Percentiles rank a stretch among this genome's conserved stretches.
These are phyloP conservation scores for Trichoderma gracile DNA, from an alignment of 2,329 filamentous ascomycete species.

Conservation along the genomic window DNA sequence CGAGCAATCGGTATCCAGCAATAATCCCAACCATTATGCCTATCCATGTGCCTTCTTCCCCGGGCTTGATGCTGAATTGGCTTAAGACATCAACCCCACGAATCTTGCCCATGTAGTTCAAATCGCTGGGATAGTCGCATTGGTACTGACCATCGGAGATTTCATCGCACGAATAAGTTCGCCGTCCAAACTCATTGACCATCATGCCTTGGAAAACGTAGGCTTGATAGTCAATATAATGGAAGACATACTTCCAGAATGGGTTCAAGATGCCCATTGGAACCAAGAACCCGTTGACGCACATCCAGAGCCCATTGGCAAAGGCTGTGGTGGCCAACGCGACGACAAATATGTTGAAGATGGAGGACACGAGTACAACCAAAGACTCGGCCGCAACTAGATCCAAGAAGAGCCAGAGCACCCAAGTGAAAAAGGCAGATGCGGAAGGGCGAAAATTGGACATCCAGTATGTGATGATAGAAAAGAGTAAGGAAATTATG, in stretches of 20 bases:
- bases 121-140: conserved; percentile 58
- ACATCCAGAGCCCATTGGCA: conserved; percentile 89
- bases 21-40: conserved; percentile 79
- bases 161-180: not conserved
- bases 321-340: conserved; percentile 78
- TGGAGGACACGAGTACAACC: conserved; percentile 71
- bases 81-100: conserved; percentile 69
- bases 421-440: conserved; percentile 71
- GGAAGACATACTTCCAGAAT: conserved; percentile 85
- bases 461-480: conserved; percentile 75
- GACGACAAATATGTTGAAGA: conserved; percentile 79
- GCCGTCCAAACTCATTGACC: conserved; percentile 72
- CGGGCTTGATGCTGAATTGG: conserved; percentile 67
- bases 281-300: conserved; percentile 79
- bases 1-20: conserved; percentile 47
- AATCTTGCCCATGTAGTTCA: conserved; percentile 60
- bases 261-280: conserved; percentile 70
- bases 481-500: conserved; percentile 74
- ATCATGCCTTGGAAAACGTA: conserved; percentile 94
- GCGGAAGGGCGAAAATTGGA: conserved; percentile 69
- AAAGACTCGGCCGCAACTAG: conserved; percentile 79
- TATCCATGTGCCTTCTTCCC: conserved; percentile 72
- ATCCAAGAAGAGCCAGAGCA: conserved; percentile 84
- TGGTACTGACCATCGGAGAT: conserved; percentile 62
- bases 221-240: conserved; percentile 84